Evolutionary conservation across 2,329 filamentous ascomycete species (phyloP).

Genomic region (Epichloe uncinata): DNA sequence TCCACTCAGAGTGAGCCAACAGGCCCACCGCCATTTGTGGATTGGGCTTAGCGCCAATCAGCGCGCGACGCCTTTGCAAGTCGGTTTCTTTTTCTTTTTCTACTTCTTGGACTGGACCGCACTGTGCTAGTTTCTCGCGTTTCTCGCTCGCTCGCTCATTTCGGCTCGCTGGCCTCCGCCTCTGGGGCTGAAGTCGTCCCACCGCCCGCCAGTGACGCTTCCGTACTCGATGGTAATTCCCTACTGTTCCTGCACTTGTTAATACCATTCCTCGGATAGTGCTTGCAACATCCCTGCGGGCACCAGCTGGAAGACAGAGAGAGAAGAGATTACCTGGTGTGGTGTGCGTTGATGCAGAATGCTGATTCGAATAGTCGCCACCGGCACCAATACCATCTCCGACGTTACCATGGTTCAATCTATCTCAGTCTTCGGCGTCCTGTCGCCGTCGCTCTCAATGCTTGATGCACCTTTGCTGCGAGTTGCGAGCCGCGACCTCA

Average conservation of each 20-base stretch:
- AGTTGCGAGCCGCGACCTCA: neutral
- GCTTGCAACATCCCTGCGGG: too few species aligned
- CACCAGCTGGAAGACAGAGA: too few species aligned
- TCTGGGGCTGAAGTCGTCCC: neutral
- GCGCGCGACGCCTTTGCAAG: neutral
- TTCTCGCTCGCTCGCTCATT: neutral
- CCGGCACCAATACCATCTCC: neutral
- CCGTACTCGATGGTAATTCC: too few species aligned
- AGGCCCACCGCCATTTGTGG: neutral
- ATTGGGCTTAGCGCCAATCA: constrained; percentile 1
- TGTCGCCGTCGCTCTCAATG: too few species aligned
- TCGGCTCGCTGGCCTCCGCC: neutral
- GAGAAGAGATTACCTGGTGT: too few species aligned
- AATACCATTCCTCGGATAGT: too few species aligned
- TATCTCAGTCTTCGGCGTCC: too few species aligned
- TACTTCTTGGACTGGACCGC: neutral
- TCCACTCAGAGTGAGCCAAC: neutral
- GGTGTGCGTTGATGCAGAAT: neutral
- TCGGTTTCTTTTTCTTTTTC: neutral
- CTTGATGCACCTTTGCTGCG: neutral
- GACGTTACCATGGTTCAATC: too few species aligned
- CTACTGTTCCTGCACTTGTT: too few species aligned
- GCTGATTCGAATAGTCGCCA: neutral
- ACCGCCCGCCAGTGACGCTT: too few species aligned
- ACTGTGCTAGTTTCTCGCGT: too few species aligned